phyloP scores from a whole-genome alignment of 2,329 filamentous ascomycete species.

The Alternaria rosae region DNA sequence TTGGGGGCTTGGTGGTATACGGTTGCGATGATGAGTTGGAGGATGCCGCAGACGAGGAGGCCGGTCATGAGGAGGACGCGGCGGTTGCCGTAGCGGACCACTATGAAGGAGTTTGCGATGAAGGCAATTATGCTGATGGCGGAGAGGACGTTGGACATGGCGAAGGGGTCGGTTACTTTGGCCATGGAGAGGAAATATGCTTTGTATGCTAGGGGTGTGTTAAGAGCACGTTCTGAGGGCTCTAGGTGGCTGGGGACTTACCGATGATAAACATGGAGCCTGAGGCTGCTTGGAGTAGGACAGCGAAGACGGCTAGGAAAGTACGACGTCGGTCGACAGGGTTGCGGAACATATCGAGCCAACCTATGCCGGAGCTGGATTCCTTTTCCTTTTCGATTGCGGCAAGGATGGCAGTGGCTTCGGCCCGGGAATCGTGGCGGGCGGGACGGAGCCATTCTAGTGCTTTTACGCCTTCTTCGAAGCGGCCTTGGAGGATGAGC shows the following conservation, averaged over 20 bases:
- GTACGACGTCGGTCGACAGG: slow-evolving; percentile 47
- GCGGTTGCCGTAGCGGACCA: slow-evolving; percentile 62
- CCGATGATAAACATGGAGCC: slow-evolving; percentile 54
- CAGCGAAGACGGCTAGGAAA: slow-evolving; percentile 44
- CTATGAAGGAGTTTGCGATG: slow-evolving; percentile 62
- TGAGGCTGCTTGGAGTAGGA: slow-evolving; percentile 48
- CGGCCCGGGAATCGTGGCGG: slow-evolving; percentile 50
- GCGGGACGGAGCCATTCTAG: slow-evolving; percentile 47
- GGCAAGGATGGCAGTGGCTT: slow-evolving; percentile 39
- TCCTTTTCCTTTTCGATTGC: slow-evolving; percentile 47
- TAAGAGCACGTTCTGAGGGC: not conserved
- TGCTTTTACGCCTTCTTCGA: slow-evolving; percentile 48
- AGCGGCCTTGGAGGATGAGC: slow-evolving; percentile 42
- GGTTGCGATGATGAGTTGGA: slow-evolving; percentile 63
- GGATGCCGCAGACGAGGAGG: slow-evolving; percentile 60
- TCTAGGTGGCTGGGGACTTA: slow-evolving; percentile 28
- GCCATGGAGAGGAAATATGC: slow-evolving; percentile 70
- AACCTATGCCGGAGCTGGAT: slow-evolving; percentile 34
- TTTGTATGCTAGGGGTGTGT: slow-evolving; percentile 36
- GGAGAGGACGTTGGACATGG: slow-evolving; percentile 64
- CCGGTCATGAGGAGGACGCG: slow-evolving; percentile 62
- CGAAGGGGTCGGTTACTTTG: slow-evolving; percentile 62
- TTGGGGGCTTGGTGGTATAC: slow-evolving; percentile 58
- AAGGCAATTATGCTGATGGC: slow-evolving; percentile 63
- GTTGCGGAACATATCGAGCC: slow-evolving; percentile 49